Conservation (phyloP, 768 basidiomycete genomes). For the Lactarius psammicola region DNA sequence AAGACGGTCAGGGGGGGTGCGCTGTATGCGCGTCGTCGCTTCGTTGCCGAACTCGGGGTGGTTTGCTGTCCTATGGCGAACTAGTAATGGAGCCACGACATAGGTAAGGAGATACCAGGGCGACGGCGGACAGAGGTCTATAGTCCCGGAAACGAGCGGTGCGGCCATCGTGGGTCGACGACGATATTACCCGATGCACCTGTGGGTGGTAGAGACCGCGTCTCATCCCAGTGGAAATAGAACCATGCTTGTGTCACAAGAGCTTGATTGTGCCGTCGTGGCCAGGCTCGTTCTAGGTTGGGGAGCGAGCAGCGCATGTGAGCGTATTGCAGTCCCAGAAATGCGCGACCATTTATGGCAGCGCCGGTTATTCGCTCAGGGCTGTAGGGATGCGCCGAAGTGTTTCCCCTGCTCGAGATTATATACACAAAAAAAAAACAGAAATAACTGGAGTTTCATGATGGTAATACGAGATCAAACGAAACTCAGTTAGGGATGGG, state of each 20-base stretch:
- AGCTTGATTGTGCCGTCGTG: not conserved
- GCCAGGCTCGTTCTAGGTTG: not conserved
- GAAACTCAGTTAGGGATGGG: not conserved
- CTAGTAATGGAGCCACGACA: not conserved
- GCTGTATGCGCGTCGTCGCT: not conserved
- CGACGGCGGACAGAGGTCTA: not conserved
- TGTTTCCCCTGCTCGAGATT: not conserved
- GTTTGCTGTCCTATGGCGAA: not conserved
- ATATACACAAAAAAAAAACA: not conserved
- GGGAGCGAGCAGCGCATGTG: not conserved
- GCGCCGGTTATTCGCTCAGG: no score
- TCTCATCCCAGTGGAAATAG: not conserved
- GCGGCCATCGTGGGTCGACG: not conserved
- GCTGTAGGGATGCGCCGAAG: no score
- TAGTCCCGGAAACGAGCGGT: not conserved
- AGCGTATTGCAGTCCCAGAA: not conserved
- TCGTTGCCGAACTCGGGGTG: not conserved
- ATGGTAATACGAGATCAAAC: not conserved
- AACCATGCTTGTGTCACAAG: not conserved
- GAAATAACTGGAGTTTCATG: not conserved
- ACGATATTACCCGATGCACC: no score
- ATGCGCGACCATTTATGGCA: not conserved
- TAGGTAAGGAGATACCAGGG: not conserved
- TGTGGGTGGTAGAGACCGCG: not conserved
- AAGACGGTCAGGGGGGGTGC: not conserved